Evolutionary conservation across 23 red algal genomes (phyloP).

Genomic region (Cyanidium caldarium): DNA sequence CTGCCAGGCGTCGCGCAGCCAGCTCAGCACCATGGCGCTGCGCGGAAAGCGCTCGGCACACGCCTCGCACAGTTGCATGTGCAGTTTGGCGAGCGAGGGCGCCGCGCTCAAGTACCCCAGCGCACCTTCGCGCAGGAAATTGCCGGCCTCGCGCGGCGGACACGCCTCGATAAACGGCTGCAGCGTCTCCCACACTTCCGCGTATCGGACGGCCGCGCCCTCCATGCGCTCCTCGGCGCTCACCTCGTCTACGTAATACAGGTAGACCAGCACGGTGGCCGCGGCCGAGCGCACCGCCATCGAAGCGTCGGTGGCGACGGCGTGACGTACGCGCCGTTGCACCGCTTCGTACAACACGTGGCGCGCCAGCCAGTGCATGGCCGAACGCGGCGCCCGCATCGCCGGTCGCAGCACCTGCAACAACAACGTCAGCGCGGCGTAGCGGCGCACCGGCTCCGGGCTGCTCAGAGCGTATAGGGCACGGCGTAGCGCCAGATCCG

Average conservation of each 20-base stretch:
- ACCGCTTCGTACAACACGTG: not conserved
- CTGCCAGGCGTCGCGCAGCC: not conserved
- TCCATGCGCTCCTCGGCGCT: not conserved
- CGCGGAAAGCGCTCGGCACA: not conserved
- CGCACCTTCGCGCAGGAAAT: not conserved
- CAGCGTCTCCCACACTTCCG: not conserved
- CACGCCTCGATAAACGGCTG: not conserved
- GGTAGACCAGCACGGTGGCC: not conserved
- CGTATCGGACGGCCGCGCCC: not conserved
- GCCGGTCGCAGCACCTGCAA: not conserved
- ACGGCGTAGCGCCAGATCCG: not conserved
- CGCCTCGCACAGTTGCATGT: not conserved
- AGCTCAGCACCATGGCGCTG: not conserved
- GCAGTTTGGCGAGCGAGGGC: not conserved
- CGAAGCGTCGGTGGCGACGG: not conserved
- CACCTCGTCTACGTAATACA: not conserved
- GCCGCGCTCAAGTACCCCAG: not conserved
- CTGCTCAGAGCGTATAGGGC: constrained; percentile 5
- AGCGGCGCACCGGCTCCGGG: not conserved
- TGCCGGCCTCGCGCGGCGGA: not conserved
- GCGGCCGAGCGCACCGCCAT: not conserved
- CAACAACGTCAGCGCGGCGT: not conserved
- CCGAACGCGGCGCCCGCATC: not conserved
- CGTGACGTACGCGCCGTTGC: not conserved
- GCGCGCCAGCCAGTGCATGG: not conserved